Base-by-base conservation (phyloP, 805 yeast species). In the Candida montana region DNA sequence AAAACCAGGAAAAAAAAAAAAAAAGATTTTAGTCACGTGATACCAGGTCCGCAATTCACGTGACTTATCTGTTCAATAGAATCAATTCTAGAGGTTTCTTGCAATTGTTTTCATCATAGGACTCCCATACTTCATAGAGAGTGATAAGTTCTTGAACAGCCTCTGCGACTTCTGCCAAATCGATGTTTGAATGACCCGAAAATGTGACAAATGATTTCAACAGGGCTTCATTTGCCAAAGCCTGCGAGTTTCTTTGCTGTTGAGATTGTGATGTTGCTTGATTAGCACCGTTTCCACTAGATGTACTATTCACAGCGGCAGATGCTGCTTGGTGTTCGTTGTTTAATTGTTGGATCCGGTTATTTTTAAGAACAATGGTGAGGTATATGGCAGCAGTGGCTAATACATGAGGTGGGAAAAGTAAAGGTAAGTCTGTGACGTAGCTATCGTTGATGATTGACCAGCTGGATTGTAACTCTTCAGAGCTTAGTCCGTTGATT, bases 331-430 rank as follows among this genome's bases (percentile, higher is more conserved):
- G 24, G 35, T n/a, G 45, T 27, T 52, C 48, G 32, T 47, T 45
- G 30, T 51, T 44, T 15, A 45, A 28, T 26, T 53, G 44, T 35
- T 51, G 40, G 31, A 52, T 42, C 37, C 51, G 47, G 31, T 55
- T 52, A 40, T 64, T 66, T 47, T 74, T 73, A 35, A 84, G 59
- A 19, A 83, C 79, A 1, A 87, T 65, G 0, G 95, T 81, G 41
- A 90, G 69, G 62, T 87, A 89, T n/a, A 90, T 65, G 10, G 96
- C 76, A 0, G 93, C 77, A 31, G 83, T 63, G 3, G 97, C 95
- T 8, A 90, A 74, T 10, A 89, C 76, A 63, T 90, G 96, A 0
- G 99, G 99, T 0, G 98, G 91, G 48, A 77, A 81, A 13, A 90
- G 58, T 35, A 93, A 62, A 43, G 87, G 91, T 15, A 86, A 66